Evolutionary conservation across 768 basidiomycete genomes (phyloP).

Genomic region (Leccinum rimulosum): DNA sequence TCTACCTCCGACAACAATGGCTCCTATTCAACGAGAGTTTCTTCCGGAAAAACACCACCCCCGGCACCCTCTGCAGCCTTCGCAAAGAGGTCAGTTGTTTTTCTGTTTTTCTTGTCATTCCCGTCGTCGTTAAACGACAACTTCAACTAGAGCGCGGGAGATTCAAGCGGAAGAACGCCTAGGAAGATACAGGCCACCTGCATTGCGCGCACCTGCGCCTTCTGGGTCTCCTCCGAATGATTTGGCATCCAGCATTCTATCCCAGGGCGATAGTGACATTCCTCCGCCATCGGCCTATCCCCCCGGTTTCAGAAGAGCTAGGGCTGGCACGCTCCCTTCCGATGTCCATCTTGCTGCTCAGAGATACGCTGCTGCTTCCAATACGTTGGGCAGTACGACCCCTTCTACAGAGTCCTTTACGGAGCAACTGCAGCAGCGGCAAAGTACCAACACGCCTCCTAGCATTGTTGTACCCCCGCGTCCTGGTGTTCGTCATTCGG

Average conservation of each 20-base stretch:
- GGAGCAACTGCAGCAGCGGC: conserved; percentile 42
- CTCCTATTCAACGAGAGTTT: conserved; percentile 77
- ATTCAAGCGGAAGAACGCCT: conserved; percentile 75
- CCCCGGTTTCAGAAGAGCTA: conserved; percentile 87
- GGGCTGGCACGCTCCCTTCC: conserved; percentile 97
- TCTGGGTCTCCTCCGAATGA: conserved; percentile 76
- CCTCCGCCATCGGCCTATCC: conserved; percentile 76
- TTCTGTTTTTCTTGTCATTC: conserved; percentile 13
- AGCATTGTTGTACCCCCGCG: conserved; percentile 49
- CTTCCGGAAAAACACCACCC: conserved; percentile 87
- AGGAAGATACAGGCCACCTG: conserved; percentile 76
- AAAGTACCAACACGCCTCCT: conserved; percentile 38
- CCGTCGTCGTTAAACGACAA: conserved; percentile 15
- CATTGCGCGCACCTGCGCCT: conserved; percentile 64
- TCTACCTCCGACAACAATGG: conserved; percentile 79
- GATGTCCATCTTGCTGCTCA: conserved; percentile 88
- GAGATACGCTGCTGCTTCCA: conserved; percentile 69
- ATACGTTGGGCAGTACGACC: conserved; percentile 49
- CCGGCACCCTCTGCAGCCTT: conserved; percentile 88
- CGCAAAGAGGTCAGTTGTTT: conserved; percentile 69
- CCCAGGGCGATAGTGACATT: conserved; percentile 54
- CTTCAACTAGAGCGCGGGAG: conserved; percentile 68
- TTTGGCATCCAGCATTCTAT: conserved; percentile 52
- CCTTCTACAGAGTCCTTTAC: conserved; percentile 49
- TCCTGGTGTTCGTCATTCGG: conserved; percentile 74